Base-by-base conservation (phyloP, 202 grass and related monocot species). In the Zoysia matrella region DNA sequence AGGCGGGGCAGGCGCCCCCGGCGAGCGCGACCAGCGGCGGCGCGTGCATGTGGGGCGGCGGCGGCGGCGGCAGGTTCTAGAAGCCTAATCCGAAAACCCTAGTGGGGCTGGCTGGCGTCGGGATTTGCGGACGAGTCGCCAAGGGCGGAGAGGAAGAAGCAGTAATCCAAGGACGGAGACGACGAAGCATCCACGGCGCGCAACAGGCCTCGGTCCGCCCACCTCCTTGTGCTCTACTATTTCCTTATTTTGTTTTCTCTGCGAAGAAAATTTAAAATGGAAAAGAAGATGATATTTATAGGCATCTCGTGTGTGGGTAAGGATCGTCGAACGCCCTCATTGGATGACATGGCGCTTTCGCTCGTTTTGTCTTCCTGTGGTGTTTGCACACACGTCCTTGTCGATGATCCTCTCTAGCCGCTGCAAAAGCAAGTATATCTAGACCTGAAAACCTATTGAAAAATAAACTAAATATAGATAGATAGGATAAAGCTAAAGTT, bases 11-110 rank as follows among this genome's bases (percentile, higher is more conserved):
- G 75, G 48, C 65, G 75, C 78, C 77, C 72, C 76, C 86, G 44
- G 86, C 71, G 76, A 88, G 65, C 64, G 81, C 76, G 64, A 74
- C 77, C 22, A 86, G 83, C 74, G 75, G 74, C 68, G 83, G 69
- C 14, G 83, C 30, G 30, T 36, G 30, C 30, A 36, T 36, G 30
- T 36, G 30, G 30, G 30, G 30, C 30, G 30, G 30, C 30, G 14
- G 3, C 41, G 48, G 70, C 62, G 47, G 66, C 56, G 82, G 83
- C 68, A 80, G 50, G 74, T 90, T 86, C 80, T 83, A 83, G 83
- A 83, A 86, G 55, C 68, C 85, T 81, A 13, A 81, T 81, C 72
- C 55, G 79, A 82, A 75, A 90, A 75, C 79, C 83, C 88, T 86
- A 86, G 83, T 54, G 78, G 78, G 55, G 43, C 12, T 44, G 70